Evolutionary conservation across 2,329 filamentous ascomycete genomes (phyloP).

Genomic region (Fusarium sp.): DNA sequence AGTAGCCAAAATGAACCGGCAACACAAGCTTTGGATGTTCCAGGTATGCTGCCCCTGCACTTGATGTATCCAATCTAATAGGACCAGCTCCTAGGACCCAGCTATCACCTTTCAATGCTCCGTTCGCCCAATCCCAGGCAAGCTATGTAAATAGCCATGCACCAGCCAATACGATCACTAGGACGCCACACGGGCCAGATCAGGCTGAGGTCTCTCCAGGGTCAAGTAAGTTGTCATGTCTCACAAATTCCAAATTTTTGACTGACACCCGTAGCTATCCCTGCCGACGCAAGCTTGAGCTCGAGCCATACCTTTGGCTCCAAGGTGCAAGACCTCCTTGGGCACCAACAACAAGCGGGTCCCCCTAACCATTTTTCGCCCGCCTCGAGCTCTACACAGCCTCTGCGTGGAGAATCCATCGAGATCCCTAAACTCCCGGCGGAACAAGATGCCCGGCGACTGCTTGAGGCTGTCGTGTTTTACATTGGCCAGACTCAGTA

Average conservation of each 20-base stretch:
- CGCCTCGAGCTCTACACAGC: neutral
- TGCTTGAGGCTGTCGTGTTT: slow-evolving; percentile 5
- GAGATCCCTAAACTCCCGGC: neutral
- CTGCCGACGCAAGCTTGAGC: neutral
- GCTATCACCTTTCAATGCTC: too few relatives aligned
- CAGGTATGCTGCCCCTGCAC: too few relatives aligned
- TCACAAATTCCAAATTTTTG: neutral
- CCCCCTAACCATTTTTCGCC: neutral
- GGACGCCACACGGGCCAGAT: too few relatives aligned
- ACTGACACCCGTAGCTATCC: neutral
- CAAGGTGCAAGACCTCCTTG: neutral
- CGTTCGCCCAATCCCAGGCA: too few relatives aligned
- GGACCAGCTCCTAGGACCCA: too few relatives aligned
- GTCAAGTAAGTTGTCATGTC: neutral
- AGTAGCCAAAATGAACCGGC: neutral
- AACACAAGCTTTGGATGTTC: neutral
- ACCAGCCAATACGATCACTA: too few relatives aligned
- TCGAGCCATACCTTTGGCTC: slow-evolving; percentile 6
- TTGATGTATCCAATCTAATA: too few relatives aligned
- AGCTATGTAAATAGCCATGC: too few relatives aligned
- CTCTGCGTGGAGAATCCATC: neutral
- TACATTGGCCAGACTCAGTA: slow-evolving; percentile 3
- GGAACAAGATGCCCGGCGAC: neutral
- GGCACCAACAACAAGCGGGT: neutral
- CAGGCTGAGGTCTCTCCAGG: neutral